Evolutionary conservation across 2,329 filamentous ascomycete genomes (phyloP), one percentile per base, ranked within the genome.

Genomic region (Phialophora verrucosa): DNA sequence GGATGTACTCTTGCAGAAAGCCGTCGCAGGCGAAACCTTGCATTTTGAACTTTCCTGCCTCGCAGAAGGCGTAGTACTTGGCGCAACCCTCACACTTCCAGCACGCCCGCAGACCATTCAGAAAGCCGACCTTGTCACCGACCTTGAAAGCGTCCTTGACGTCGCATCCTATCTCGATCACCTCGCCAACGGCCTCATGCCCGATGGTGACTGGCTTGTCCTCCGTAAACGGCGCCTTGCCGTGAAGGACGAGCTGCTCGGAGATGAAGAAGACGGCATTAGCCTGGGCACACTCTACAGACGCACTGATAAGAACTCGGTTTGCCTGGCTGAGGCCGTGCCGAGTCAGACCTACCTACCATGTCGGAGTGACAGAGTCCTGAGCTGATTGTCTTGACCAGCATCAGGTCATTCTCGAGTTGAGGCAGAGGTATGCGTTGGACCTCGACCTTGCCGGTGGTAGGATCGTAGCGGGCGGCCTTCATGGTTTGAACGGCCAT

Each of bases 181-280:
- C 50, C 47, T 65, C 56, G 32, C 63, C 56, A 12, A 65, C 56
- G 12, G 56, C 63, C 35, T 65, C 63, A 31, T 65, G 63, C 5
- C 56, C 63, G 20, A 65, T 60, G 11, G 56, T 65, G 12, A 61
- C 49, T 27, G 47, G 35, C n/a, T 23, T 29, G 12, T 38, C 50
- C 8, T 23, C 56, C 10, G 60, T 31, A n/a, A 44, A 50, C 31
- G 31, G 31, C 31, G 31, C 31, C 31, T 32, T 32, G 31, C 31
- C 31, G 31, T 32, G 31, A 32, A 32, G 31, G 31, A 32, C 31
- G 31, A 32, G 31, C 31, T 32, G 31, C 31, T 32, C 31, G 31
- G 8, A 8, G 31, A 32, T 32, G 31, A 32, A 32, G 31, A 32
- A 32, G 31, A 32, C 31, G 31, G 31, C 31, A 32, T 32, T 32